Conservation (phyloP, 495 filamentous ascomycete genomes). For the Annulohypoxylon moriforme region DNA sequence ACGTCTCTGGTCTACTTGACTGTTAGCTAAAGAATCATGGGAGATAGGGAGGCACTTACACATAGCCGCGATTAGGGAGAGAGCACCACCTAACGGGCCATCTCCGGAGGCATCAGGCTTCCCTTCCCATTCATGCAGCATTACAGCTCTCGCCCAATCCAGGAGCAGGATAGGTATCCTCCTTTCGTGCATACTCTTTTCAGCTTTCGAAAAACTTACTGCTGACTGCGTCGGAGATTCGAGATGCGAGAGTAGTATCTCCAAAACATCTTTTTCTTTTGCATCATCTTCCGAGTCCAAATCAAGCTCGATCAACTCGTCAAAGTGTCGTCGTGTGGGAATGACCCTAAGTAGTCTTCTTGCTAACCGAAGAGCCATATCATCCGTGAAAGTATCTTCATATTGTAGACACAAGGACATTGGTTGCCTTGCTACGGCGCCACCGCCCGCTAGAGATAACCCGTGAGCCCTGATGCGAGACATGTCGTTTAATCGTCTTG, state of each 20-base stretch:
- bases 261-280: constrained; percentile 57
- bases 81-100: constrained; percentile 75
- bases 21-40: constrained; percentile 22
- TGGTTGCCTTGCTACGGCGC: constrained; percentile 52
- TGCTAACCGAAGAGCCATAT: constrained; percentile 62
- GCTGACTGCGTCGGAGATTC: constrained; percentile 55
- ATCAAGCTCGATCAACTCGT: constrained; percentile 55
- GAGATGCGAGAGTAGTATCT: constrained; percentile 60
- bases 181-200: constrained; percentile 61
- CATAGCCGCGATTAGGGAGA: constrained; percentile 80
- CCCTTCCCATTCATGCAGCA: constrained; percentile 83
- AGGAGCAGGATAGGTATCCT: constrained; percentile 69
- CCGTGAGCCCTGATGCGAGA: constrained; percentile 64
- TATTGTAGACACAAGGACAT: constrained; percentile 63
- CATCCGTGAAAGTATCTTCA: constrained; percentile 66
- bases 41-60: constrained; percentile 59
- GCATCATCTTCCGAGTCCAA: constrained; percentile 38
- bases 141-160: constrained; percentile 81
- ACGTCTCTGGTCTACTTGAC: constrained; percentile 65
- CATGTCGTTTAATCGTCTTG: constrained; percentile 60
- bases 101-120: constrained; percentile 73
- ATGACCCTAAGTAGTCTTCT: constrained; percentile 64
- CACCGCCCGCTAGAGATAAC: constrained; percentile 51
- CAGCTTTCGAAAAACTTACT: constrained; percentile 59
- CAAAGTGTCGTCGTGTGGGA: constrained; percentile 58